Percentiles rank a stretch among this genome's conserved stretches.
phyloP scores from a whole-genome alignment of 345 rosid genomes.

The Acer saccharum region DNA sequence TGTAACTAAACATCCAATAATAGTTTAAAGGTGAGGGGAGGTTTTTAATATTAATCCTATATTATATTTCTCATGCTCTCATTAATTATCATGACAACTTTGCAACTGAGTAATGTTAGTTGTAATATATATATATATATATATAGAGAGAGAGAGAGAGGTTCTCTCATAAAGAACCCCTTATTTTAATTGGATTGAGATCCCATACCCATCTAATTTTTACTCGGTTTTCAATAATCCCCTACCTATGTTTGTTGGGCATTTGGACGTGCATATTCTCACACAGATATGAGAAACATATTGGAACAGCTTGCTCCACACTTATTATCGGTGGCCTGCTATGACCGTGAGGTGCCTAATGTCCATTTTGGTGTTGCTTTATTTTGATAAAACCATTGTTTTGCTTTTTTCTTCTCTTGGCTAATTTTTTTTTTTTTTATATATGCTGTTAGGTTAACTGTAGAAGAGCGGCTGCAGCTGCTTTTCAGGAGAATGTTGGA shows the following conservation, averaged over 20 bases:
- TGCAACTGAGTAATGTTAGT: no score
- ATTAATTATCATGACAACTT: no score
- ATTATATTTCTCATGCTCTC: no score
- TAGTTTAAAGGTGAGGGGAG: no score
- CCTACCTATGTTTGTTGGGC: slow-evolving; percentile 99
- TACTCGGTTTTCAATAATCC: no score
- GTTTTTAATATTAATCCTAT: no score
- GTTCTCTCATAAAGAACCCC: no score
- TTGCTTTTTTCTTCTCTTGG: slow-evolving; percentile 13
- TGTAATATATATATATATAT: no score
- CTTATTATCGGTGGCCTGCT: slow-evolving; percentile 83
- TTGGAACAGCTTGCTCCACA: slow-evolving; percentile 89
- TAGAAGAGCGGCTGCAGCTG: slow-evolving; percentile 98
- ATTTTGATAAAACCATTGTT: neutral
- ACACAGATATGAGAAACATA: slow-evolving; percentile 79
- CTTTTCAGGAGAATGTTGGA: slow-evolving; percentile 99
- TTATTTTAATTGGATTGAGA: no score
- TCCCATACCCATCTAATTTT: no score
- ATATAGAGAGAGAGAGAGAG: no score
- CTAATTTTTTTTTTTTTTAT: slow-evolving; percentile 17
- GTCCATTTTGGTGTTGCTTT: slow-evolving; percentile 18
- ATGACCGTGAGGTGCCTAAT: slow-evolving; percentile 85
- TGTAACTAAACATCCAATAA: no score
- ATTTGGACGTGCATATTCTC: slow-evolving; percentile 94
- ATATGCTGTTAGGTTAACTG: slow-evolving; percentile 76